A percentile compares a stretch with the other conserved stretches of the same genome.
phyloP scores from a whole-genome alignment of 208 protist species.

The Acanthamoeba rhysodes region DNA sequence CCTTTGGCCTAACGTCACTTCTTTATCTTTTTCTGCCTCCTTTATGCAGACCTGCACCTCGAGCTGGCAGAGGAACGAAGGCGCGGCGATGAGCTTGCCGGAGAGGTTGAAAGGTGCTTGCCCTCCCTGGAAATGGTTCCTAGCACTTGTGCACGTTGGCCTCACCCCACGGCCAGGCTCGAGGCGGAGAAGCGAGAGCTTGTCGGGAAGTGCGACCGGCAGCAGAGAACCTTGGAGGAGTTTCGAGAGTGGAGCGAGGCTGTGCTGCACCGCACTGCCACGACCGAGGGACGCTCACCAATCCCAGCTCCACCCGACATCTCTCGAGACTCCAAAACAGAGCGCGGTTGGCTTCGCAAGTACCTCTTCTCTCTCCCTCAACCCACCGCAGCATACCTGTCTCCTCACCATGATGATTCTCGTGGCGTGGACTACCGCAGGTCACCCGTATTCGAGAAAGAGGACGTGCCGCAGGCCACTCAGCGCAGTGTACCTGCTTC shows the following conservation, averaged over 20 bases:
- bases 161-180: not conserved
- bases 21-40: too few relatives aligned
- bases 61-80: too few relatives aligned
- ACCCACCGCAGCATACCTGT: not conserved
- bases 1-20: too few relatives aligned
- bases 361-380: not conserved
- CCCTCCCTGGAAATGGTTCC: too few relatives aligned
- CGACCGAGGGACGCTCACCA: not conserved
- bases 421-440: not conserved
- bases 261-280: not conserved
- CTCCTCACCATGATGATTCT: not conserved
- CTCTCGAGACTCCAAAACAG: conserved; percentile 6
- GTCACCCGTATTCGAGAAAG: conserved; percentile 1
- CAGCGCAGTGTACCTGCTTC: not conserved
- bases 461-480: not conserved
- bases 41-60: too few relatives aligned
- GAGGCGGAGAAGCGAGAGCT: conserved; percentile 14
- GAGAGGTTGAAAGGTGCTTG: too few relatives aligned
- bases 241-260: not conserved
- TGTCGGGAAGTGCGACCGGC: not conserved
- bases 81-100: too few relatives aligned
- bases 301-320: not conserved
- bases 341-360: conserved; percentile 22
- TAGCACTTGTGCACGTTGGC: not conserved
- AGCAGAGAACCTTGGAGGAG: not conserved